These are phyloP conservation scores for Solanum acaule DNA, from an alignment of 257 asterid genomes.

Conservation along the genomic window DNA sequence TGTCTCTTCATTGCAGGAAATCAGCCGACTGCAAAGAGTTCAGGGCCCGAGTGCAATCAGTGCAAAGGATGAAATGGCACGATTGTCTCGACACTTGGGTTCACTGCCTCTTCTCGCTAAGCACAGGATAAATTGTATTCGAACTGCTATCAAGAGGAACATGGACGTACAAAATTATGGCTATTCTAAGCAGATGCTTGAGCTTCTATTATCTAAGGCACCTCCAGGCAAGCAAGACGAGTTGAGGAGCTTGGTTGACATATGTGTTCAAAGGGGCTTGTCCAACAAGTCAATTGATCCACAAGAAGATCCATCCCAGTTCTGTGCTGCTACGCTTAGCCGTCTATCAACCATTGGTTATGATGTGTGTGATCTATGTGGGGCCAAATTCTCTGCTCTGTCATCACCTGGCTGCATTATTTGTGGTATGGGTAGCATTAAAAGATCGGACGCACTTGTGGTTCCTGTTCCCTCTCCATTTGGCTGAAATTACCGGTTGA, in stretches of 20 bases:
- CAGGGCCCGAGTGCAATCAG: slow-evolving; percentile 98
- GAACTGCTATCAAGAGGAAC: slow-evolving; percentile 94
- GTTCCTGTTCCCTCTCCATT: slow-evolving; percentile 93
- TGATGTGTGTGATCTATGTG: slow-evolving; percentile 96
- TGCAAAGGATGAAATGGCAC: slow-evolving; percentile 97
- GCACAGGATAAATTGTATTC: slow-evolving; percentile 89
- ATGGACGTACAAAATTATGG: slow-evolving; percentile 96
- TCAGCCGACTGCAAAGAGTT: slow-evolving; percentile 77
- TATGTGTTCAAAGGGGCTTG: slow-evolving; percentile 82
- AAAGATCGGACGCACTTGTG: slow-evolving; percentile 88
- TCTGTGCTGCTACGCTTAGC: slow-evolving; percentile 95
- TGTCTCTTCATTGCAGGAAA: slow-evolving; percentile 50
- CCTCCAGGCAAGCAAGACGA: slow-evolving; percentile 95
- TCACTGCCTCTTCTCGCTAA: slow-evolving; percentile 91
- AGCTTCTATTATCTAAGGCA: slow-evolving; percentile 82
- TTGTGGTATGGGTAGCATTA: slow-evolving; percentile 99
- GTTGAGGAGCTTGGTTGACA: slow-evolving; percentile 84
- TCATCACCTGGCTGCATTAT: slow-evolving; percentile 92
- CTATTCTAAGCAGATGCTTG: slow-evolving; percentile 97
- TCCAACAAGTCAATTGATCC: slow-evolving; percentile 95
- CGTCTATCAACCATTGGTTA: slow-evolving; percentile 93
- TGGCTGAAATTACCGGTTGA: slow-evolving; percentile 31
- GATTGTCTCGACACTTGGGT: slow-evolving; percentile 92
- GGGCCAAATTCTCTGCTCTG: slow-evolving; percentile 92
- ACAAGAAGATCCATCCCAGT: slow-evolving; percentile 92